Conservation (phyloP, 257 asterid genomes). For the Nicotiana undulata region DNA sequence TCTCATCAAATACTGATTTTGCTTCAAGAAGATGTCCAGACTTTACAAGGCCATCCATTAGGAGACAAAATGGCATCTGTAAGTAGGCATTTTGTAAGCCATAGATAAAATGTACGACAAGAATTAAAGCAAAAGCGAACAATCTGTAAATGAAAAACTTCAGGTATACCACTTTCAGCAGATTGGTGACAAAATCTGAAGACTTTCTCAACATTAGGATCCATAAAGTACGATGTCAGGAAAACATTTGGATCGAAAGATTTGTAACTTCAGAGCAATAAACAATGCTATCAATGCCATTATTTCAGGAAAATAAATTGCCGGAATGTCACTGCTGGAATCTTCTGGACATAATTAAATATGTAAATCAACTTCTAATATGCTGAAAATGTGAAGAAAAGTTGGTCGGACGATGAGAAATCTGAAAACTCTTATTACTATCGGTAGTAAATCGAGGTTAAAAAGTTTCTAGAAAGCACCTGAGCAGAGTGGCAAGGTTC, state of each 20-base stretch:
- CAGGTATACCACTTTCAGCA: slow-evolving; percentile 4
- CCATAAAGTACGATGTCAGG: background rate
- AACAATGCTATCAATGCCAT: background rate
- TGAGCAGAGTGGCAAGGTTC: too few species aligned
- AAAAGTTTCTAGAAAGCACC: too few species aligned
- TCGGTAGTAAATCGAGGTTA: too few species aligned
- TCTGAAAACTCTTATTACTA: too few species aligned
- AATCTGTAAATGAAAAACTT: background rate
- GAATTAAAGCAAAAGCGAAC: background rate
- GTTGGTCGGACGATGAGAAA: too few species aligned
- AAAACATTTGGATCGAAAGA: background rate
- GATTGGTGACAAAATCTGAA: background rate
- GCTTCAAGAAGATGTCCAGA: slow-evolving; percentile 76
- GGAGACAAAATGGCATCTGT: slow-evolving; percentile 92
- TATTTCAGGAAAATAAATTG: background rate
- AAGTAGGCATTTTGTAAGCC: slow-evolving; percentile 17
- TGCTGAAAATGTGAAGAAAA: background rate
- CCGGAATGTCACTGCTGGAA: background rate
- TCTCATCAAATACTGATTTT: slow-evolving; percentile 70
- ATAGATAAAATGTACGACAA: background rate
- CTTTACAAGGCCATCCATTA: slow-evolving; percentile 93
- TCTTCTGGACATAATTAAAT: background rate
- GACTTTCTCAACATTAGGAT: background rate
- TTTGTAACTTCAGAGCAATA: background rate
- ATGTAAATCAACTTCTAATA: background rate